These are phyloP conservation scores for Colletotrichum filicis DNA, from an alignment of 2,329 filamentous ascomycete species.

Conservation along the genomic window DNA sequence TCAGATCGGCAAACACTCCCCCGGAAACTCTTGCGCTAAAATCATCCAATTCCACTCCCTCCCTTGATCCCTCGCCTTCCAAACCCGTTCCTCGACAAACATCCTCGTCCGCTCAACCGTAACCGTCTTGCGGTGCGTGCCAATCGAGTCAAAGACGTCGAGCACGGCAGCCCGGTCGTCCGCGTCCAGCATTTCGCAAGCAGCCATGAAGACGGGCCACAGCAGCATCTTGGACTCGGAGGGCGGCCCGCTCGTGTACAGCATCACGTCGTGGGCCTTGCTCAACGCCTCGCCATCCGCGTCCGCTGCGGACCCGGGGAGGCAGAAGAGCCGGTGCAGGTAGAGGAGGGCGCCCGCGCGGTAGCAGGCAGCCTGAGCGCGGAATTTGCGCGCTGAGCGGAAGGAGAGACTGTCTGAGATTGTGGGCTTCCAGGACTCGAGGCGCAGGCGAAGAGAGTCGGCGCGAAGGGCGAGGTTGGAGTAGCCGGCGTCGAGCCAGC, in stretches of 20 bases:
- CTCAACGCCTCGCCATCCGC: conserved; percentile 39
- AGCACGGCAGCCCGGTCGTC: conserved; percentile 39
- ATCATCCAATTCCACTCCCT: conserved; percentile 45
- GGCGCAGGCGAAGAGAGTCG: conserved; percentile 34
- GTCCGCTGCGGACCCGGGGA: conserved; percentile 36
- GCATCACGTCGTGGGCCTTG: conserved; percentile 43
- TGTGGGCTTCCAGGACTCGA: conserved; percentile 40
- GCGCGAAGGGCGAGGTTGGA: conserved; percentile 33
- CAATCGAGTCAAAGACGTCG: conserved; percentile 41
- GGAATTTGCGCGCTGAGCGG: conserved; percentile 40
- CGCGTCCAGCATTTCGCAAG: conserved; percentile 40
- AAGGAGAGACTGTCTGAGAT: conserved; percentile 38
- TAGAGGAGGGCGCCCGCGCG: conserved; percentile 41
- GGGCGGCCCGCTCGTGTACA: conserved; percentile 37
- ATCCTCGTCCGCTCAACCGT: conserved; percentile 40
- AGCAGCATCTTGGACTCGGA: conserved; percentile 43
- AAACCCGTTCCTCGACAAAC: conserved; percentile 43
- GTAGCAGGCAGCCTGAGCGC: conserved; percentile 43
- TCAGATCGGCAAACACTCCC: conserved; percentile 45
- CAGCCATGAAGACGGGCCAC: conserved; percentile 44
- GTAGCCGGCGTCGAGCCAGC: neutral
- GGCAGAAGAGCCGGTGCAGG: conserved; percentile 41
- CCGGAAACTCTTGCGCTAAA: conserved; percentile 40
- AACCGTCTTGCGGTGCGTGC: conserved; percentile 39
- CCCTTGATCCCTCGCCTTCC: conserved; percentile 41